A percentile compares a stretch with the other conserved stretches of the same genome.
These are phyloP conservation scores for Colletotrichum trifolii DNA, from an alignment of 2,329 filamentous ascomycete genomes.

Conservation along the genomic window DNA sequence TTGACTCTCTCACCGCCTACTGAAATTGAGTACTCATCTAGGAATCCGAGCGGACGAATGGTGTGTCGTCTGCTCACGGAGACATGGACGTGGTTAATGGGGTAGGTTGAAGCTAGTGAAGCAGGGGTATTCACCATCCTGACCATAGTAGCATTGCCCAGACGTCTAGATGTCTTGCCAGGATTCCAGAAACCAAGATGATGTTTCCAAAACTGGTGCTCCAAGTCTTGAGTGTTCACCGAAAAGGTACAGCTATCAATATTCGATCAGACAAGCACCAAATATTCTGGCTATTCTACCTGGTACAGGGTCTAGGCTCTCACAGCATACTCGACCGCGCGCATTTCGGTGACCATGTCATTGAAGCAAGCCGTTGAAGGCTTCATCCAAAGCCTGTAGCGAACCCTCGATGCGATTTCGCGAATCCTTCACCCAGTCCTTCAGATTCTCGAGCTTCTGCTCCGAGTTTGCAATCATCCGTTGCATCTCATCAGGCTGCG, in stretches of 20 bases:
- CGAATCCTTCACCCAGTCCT: slow-evolving; percentile 11
- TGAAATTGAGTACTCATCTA: background rate
- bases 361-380: slow-evolving; percentile 1
- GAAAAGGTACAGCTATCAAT: too few relatives aligned
- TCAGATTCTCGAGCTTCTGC: background rate
- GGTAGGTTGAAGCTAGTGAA: too few relatives aligned
- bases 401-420: slow-evolving; percentile 8
- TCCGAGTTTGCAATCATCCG: slow-evolving; percentile 17
- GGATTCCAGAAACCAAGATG: too few relatives aligned
- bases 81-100: background rate
- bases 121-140: too few relatives aligned
- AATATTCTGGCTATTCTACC: too few relatives aligned
- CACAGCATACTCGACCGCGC: background rate
- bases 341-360: background rate
- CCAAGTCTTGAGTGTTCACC: too few relatives aligned
- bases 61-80: background rate
- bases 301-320: too few relatives aligned
- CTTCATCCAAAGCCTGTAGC: background rate
- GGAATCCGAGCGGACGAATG: slow-evolving; percentile 1
- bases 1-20: background rate
- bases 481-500: slow-evolving; percentile 27
- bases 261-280: too few relatives aligned
- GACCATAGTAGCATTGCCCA: too few relatives aligned
- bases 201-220: too few relatives aligned
- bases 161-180: too few relatives aligned